Evolutionary conservation across 805 yeast genomes (phyloP).

Genomic region (Myxozyma neotropica): DNA sequence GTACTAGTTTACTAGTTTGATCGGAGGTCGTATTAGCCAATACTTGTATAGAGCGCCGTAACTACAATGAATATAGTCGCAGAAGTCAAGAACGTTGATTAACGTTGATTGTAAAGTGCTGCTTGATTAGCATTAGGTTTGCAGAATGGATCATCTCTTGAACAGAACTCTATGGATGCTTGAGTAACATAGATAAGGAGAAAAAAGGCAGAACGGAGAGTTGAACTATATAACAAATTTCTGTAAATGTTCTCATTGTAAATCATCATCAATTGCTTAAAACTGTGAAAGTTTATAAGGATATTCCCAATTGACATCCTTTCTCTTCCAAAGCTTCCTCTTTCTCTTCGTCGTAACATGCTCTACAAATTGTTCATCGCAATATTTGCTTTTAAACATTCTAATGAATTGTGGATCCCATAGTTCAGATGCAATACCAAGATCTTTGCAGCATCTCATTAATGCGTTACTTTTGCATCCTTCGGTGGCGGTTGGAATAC

Average conservation of each 20-base stretch:
- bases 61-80: too few relatives aligned
- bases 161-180: too few relatives aligned
- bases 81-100: too few relatives aligned
- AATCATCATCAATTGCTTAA: neutral
- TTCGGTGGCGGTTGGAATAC: conserved; percentile 93
- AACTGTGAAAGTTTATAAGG: conserved; percentile 58
- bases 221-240: too few relatives aligned
- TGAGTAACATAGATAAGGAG: too few relatives aligned
- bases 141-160: too few relatives aligned
- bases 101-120: too few relatives aligned
- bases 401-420: conserved; percentile 96
- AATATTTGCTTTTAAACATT: conserved; percentile 59
- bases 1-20: neutral
- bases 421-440: conserved; percentile 93
- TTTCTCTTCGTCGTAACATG: conserved; percentile 78
- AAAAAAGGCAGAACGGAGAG: too few relatives aligned
- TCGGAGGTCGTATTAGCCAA: too few relatives aligned
- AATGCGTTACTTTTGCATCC: conserved; percentile 96
- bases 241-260: too few relatives aligned
- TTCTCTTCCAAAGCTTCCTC: conserved; percentile 85
- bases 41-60: too few relatives aligned
- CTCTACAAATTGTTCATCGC: conserved; percentile 85
- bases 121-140: too few relatives aligned
- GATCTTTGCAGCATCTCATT: conserved; percentile 97
- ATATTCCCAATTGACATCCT: conserved; percentile 78